These are phyloP conservation scores for Calendula officinalis DNA, from an alignment of 129 eudicot genomes.

Conservation along the genomic window DNA sequence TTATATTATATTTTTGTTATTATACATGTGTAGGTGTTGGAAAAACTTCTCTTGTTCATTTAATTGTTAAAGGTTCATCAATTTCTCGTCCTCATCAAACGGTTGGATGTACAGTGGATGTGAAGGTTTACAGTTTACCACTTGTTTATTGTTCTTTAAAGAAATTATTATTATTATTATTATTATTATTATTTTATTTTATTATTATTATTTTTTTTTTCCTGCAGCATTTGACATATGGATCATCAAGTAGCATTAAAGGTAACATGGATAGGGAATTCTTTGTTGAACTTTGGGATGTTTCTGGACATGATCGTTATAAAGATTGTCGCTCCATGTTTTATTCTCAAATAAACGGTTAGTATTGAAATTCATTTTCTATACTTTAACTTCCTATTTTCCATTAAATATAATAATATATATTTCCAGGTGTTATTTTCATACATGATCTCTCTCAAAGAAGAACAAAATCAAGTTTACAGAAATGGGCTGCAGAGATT, in stretches of 20 bases:
- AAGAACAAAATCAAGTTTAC: constrained; percentile 23
- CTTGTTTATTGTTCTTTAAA: not conserved
- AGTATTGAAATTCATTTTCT: not conserved
- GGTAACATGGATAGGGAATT: constrained; percentile 74
- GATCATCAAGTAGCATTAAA: constrained; percentile 56
- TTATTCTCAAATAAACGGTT: constrained; percentile 88
- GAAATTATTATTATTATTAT: not conserved
- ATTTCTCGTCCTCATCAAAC: constrained; percentile 62
- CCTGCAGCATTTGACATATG: constrained; percentile 68
- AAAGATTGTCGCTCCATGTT: constrained; percentile 83
- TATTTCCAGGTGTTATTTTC: constrained; percentile 18
- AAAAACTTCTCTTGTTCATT: constrained; percentile 81
- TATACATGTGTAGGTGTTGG: constrained; percentile 61
- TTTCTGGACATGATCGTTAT: constrained; percentile 85
- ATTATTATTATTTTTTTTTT: not conserved
- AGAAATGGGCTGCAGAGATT: constrained; percentile 26
- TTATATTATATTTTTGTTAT: not conserved
- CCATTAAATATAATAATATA: not conserved
- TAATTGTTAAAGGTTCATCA: constrained; percentile 70
- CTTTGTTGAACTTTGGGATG: constrained; percentile 89
- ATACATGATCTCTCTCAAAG: constrained; percentile 26
- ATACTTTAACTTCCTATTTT: not conserved
- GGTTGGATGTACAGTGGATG: constrained; percentile 68
- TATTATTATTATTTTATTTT: not conserved
- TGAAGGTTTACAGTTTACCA: constrained; percentile 59